Evolutionary conservation across 2,329 filamentous ascomycete species (phyloP).

Genomic region (Venturia nashicola): DNA sequence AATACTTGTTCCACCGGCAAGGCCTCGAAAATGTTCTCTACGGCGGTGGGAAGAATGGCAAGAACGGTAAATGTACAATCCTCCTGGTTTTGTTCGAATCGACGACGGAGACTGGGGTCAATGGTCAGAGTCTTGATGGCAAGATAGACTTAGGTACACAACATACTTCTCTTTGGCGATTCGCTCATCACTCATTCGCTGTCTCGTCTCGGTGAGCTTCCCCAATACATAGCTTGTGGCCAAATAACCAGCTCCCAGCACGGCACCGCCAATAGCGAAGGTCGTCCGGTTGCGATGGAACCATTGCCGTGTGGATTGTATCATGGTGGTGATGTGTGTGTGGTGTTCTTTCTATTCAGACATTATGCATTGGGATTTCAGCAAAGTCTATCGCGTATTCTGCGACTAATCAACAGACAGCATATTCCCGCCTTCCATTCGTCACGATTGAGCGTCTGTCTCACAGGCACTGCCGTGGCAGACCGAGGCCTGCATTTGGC

Average conservation of each 20-base stretch:
- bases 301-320: conserved; percentile 73
- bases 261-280: conserved; percentile 74
- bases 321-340: conserved; percentile 31
- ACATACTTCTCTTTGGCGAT: conserved; percentile 92
- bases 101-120: conserved; percentile 64
- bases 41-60: conserved; percentile 84
- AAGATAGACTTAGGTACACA: not conserved
- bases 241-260: conserved; percentile 82
- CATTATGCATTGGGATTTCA: not conserved
- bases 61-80: conserved; percentile 97
- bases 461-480: not conserved
- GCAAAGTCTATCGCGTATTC: not conserved
- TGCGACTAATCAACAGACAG: not conserved
- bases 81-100: conserved; percentile 98
- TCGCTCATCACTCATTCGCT: conserved; percentile 92
- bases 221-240: conserved; percentile 84
- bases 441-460: not conserved
- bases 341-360: not conserved
- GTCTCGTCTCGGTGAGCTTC: conserved; percentile 85
- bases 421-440: not conserved
- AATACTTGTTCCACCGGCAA: conserved; percentile 89
- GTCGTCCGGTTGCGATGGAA: conserved; percentile 82
- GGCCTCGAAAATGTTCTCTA: conserved; percentile 74
- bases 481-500: not conserved
- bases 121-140: not conserved